These are phyloP conservation scores for Zelopaecilomyces penicillatus DNA, from an alignment of 2,329 filamentous ascomycete genomes.

Conservation along the genomic window DNA sequence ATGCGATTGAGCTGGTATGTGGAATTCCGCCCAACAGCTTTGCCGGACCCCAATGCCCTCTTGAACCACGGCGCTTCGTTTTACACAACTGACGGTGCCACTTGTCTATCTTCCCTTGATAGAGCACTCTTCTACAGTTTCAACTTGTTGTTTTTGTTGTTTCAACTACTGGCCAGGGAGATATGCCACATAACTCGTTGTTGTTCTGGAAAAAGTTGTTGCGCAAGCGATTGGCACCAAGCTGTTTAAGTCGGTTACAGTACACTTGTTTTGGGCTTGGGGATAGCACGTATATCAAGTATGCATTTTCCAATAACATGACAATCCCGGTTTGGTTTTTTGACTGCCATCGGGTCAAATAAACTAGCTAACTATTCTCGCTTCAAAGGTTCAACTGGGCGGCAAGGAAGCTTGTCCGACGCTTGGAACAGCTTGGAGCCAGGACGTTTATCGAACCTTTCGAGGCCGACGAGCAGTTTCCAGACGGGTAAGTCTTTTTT, in stretches of 20 bases:
- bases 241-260: slow-evolving; percentile 57
- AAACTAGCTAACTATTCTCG: not conserved
- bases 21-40: not conserved
- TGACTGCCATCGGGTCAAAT: not conserved
- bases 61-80: not conserved
- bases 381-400: slow-evolving; percentile 77
- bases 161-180: slow-evolving; percentile 91
- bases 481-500: slow-evolving; percentile 63
- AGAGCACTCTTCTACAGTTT: slow-evolving; percentile 44
- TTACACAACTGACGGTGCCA: not conserved
- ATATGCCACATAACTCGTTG: slow-evolving; percentile 76
- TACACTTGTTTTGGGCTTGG: slow-evolving; percentile 89
- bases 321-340: slow-evolving; percentile 1
- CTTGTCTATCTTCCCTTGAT: slow-evolving; percentile 4
- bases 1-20: slow-evolving; percentile 66
- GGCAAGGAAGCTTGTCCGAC: slow-evolving; percentile 76
- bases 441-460: slow-evolving; percentile 66
- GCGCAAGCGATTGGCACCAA: slow-evolving; percentile 64
- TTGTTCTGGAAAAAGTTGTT: slow-evolving; percentile 80
- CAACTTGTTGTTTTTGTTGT: slow-evolving; percentile 68
- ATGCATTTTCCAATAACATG: slow-evolving; percentile 19
- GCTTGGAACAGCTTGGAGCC: slow-evolving; percentile 76
- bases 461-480: slow-evolving; percentile 89
- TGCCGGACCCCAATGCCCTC: not conserved
- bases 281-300: slow-evolving; percentile 92